Evolutionary conservation across 2,329 filamentous ascomycete genomes (phyloP).

Genomic region (Colletotrichum liriopes): DNA sequence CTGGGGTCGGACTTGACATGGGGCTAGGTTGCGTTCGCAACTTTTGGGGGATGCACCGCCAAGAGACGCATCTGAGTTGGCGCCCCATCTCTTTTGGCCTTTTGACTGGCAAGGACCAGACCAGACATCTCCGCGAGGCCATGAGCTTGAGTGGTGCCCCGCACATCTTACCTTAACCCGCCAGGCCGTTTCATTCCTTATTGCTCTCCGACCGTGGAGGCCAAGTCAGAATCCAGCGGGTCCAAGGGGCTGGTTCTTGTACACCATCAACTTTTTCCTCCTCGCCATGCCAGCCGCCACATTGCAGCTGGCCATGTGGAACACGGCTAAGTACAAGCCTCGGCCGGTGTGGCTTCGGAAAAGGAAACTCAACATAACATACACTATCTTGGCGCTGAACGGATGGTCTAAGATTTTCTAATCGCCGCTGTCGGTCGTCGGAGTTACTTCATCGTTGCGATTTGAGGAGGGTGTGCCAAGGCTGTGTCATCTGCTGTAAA

Average conservation of each 20-base stretch:
- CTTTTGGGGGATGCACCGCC: not conserved
- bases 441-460: not conserved
- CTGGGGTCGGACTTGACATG: not conserved
- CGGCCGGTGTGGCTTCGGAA: constrained; percentile 27
- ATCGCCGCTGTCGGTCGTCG: constrained; percentile 5
- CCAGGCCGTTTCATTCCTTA: not conserved
- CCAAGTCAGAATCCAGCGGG: not conserved
- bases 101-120: constrained; percentile 8
- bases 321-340: constrained; percentile 12
- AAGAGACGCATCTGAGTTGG: constrained; percentile 14
- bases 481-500: not conserved
- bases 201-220: not conserved
- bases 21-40: not conserved
- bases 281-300: not conserved
- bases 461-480: not conserved
- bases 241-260: constrained; percentile 6
- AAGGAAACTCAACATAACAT: not conserved
- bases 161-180: not conserved
- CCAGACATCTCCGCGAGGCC: constrained; percentile 2
- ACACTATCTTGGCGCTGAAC: constrained; percentile 3
- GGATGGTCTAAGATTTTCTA: not conserved
- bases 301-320: not conserved
- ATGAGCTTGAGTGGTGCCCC: constrained; percentile 3
- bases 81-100: constrained; percentile 24
- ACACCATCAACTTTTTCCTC: not conserved